phyloP scores from a whole-genome alignment of 1,284 basidiomycete species.

The Ceratobasidium theobromae region DNA sequence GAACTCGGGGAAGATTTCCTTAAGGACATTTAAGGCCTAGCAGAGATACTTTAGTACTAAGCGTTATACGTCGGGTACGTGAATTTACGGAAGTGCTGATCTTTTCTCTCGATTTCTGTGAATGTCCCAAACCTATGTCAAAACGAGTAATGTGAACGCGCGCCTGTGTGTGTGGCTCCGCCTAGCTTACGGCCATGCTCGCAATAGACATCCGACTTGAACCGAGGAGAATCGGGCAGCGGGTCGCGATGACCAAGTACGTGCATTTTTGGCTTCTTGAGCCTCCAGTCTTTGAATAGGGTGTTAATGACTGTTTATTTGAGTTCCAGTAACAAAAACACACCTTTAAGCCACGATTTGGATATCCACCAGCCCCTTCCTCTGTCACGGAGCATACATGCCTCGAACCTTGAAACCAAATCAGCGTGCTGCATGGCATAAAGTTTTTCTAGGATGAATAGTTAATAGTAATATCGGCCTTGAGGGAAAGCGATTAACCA shows the following conservation, averaged over 20 bases:
- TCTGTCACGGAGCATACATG: not conserved
- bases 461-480: not conserved
- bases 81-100: slow-evolving; percentile 2
- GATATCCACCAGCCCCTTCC: slow-evolving; percentile 33
- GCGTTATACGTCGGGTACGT: not conserved
- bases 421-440: slow-evolving; percentile 27
- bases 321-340: not conserved
- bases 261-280: slow-evolving; percentile 31
- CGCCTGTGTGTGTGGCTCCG: not conserved
- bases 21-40: slow-evolving; percentile 3
- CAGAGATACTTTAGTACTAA: not conserved
- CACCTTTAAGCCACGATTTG: slow-evolving; percentile 34
- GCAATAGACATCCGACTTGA: slow-evolving; percentile 30
- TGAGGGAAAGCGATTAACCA: not conserved
- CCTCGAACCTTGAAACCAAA: slow-evolving; percentile 3
- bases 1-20: slow-evolving; percentile 25
- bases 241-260: slow-evolving; percentile 23
- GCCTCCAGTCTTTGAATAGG: slow-evolving; percentile 30
- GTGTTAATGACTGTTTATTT: not conserved
- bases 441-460: slow-evolving; percentile 21
- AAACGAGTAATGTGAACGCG: not conserved
- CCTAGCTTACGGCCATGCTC: slow-evolving; percentile 19
- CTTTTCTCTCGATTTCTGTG: slow-evolving; percentile 21
- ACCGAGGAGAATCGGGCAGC: slow-evolving; percentile 25
- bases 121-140: not conserved